These are phyloP conservation scores for Fusarium chlamydosporum DNA, from an alignment of 2,329 filamentous ascomycete species.

Conservation along the genomic window DNA sequence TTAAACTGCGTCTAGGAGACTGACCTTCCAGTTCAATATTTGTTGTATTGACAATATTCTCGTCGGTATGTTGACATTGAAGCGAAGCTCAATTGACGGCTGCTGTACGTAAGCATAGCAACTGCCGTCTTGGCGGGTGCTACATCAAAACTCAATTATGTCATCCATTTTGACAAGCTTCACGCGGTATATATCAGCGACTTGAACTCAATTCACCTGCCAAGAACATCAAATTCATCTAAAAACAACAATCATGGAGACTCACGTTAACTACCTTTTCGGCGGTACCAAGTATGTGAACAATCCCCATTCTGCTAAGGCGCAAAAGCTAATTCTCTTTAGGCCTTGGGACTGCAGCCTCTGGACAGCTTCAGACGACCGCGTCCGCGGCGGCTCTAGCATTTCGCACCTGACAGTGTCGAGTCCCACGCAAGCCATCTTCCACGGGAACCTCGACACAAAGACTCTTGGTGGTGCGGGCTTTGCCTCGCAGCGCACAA, in stretches of 20 bases:
- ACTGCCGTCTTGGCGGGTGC: slow-evolving; percentile 26
- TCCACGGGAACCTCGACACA: slow-evolving; percentile 80
- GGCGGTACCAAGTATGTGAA: slow-evolving; percentile 57
- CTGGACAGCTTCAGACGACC: slow-evolving; percentile 81
- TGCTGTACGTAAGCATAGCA: slow-evolving; percentile 31
- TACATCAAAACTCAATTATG: slow-evolving; percentile 27
- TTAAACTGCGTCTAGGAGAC: too few species aligned
- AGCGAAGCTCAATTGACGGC: slow-evolving; percentile 15
- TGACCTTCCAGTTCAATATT: too few species aligned
- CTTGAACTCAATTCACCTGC: neutral
- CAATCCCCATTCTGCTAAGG: neutral
- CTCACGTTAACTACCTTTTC: slow-evolving; percentile 56
- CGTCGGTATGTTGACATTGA: neutral
- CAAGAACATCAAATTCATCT: neutral
- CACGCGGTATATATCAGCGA: neutral
- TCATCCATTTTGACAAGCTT: slow-evolving; percentile 24
- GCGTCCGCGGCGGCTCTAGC: slow-evolving; percentile 81
- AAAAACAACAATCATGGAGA: slow-evolving; percentile 29
- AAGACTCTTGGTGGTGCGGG: slow-evolving; percentile 82
- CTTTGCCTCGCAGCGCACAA: slow-evolving; percentile 83
- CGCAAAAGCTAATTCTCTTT: slow-evolving; percentile 19
- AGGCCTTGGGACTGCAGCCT: slow-evolving; percentile 69
- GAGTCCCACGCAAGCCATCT: slow-evolving; percentile 63
- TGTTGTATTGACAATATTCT: neutral
- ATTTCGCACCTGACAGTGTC: slow-evolving; percentile 63